Evolutionary conservation across 495 filamentous ascomycete species (phyloP).

Genomic region (Halenospora varia): DNA sequence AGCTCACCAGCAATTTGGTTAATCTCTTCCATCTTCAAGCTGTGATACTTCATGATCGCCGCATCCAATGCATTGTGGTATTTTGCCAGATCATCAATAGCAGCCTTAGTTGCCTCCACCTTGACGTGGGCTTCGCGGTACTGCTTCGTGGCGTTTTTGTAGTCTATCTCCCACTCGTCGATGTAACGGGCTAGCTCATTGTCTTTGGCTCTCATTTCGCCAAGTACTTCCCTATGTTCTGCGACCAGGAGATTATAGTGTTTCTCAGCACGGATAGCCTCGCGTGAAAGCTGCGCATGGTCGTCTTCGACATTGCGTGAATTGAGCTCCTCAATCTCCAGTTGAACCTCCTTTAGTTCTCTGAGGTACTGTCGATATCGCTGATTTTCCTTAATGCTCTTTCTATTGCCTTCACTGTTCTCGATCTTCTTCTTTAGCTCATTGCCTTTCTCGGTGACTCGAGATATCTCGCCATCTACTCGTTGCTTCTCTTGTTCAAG

Average conservation of each 20-base stretch:
- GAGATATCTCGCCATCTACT: slow-evolving; percentile 61
- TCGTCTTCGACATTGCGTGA: slow-evolving; percentile 79
- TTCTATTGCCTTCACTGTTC: slow-evolving; percentile 72
- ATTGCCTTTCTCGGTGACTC: slow-evolving; percentile 66
- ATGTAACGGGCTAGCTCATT: slow-evolving; percentile 64
- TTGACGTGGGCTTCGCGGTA: slow-evolving; percentile 88
- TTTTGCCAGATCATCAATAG: slow-evolving; percentile 80
- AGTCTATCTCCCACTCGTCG: slow-evolving; percentile 79
- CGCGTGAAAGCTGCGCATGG: slow-evolving; percentile 63
- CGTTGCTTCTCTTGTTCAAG: slow-evolving; percentile 62
- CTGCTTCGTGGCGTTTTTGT: slow-evolving; percentile 74
- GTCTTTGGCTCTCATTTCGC: slow-evolving; percentile 76
- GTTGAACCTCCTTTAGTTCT: slow-evolving; percentile 58
- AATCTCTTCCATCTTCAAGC: slow-evolving; percentile 97
- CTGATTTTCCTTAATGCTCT: slow-evolving; percentile 82
- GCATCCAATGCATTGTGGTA: slow-evolving; percentile 81
- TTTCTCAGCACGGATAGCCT: slow-evolving; percentile 59
- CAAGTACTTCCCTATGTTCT: slow-evolving; percentile 52
- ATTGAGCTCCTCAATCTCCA: slow-evolving; percentile 73
- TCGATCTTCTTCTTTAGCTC: slow-evolving; percentile 72
- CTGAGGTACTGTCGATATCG: slow-evolving; percentile 70
- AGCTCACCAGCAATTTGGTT: slow-evolving; percentile 92
- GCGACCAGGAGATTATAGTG: slow-evolving; percentile 54
- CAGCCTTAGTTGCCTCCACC: slow-evolving; percentile 89
- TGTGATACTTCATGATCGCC: slow-evolving; percentile 95